phyloP scores from a whole-genome alignment of 768 basidiomycete genomes.

The Sistotremastrum niveocremeum region DNA sequence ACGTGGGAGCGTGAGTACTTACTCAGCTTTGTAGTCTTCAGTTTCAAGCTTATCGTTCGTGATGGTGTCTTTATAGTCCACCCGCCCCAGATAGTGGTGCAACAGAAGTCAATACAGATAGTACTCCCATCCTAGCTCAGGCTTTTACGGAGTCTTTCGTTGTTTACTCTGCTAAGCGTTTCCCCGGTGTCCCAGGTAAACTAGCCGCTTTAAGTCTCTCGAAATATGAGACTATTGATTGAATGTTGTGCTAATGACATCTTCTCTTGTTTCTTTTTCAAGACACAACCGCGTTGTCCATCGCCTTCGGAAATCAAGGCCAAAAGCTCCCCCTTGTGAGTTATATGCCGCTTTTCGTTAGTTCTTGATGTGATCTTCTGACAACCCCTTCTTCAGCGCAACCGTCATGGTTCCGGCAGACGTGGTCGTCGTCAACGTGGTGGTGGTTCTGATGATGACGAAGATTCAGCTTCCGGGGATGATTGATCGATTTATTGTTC shows the following conservation, averaged over 20 bases:
- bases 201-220: not conserved
- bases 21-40: slow-evolving; percentile 4
- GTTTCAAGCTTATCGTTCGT: not conserved
- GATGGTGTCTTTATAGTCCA: slow-evolving; percentile 26
- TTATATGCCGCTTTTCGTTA: slow-evolving; percentile 14
- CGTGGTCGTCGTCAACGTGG: slow-evolving; percentile 41
- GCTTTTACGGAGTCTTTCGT: slow-evolving; percentile 72
- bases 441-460: slow-evolving; percentile 54
- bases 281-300: slow-evolving; percentile 85
- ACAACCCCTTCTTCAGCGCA: slow-evolving; percentile 37
- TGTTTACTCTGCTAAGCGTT: slow-evolving; percentile 87
- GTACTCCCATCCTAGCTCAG: slow-evolving; percentile 72
- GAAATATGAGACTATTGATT: not conserved
- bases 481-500: too few relatives aligned
- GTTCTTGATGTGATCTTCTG: slow-evolving; percentile 10
- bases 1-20: slow-evolving; percentile 73
- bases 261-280: slow-evolving; percentile 13
- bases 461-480: slow-evolving; percentile 29
- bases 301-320: slow-evolving; percentile 80
- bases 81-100: slow-evolving; percentile 65
- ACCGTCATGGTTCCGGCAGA: slow-evolving; percentile 65
- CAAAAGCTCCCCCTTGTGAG: slow-evolving; percentile 78
- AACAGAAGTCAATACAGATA: slow-evolving; percentile 45
- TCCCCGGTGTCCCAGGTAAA: slow-evolving; percentile 83
- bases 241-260: not conserved